phyloP scores from a whole-genome alignment of 2,329 filamentous ascomycete genomes.

The Hypoxylon sp. region DNA sequence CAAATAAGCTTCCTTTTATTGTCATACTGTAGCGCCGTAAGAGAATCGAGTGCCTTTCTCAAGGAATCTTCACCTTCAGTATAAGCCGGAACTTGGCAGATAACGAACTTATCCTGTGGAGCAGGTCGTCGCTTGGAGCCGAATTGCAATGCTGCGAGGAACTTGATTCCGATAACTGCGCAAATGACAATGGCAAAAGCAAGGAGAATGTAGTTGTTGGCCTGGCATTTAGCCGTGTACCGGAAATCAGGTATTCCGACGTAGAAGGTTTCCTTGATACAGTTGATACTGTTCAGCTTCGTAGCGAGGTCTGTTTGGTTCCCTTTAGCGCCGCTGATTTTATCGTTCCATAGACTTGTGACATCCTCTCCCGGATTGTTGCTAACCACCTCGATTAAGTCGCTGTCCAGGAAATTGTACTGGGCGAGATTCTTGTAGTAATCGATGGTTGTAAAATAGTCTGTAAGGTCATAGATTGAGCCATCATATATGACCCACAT shows the following conservation, averaged over 20 bases:
- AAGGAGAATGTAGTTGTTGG: slow-evolving; percentile 92
- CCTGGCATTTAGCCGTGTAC: slow-evolving; percentile 78
- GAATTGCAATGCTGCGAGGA: slow-evolving; percentile 91
- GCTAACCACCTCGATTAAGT: slow-evolving; percentile 76
- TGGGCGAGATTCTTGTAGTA: slow-evolving; percentile 64
- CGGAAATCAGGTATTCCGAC: slow-evolving; percentile 89
- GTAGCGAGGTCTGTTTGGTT: slow-evolving; percentile 65
- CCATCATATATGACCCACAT: slow-evolving; percentile 85
- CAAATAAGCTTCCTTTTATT: slow-evolving; percentile 98
- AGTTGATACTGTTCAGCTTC: slow-evolving; percentile 78
- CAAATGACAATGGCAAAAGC: slow-evolving; percentile 89
- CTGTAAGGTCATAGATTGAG: slow-evolving; percentile 87
- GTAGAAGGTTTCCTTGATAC: slow-evolving; percentile 86
- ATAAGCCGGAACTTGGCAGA: slow-evolving; percentile 97
- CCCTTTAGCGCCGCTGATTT: slow-evolving; percentile 61
- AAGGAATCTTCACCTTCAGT: slow-evolving; percentile 97
- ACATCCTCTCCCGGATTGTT: slow-evolving; percentile 86
- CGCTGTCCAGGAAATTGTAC: slow-evolving; percentile 80
- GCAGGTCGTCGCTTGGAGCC: slow-evolving; percentile 90
- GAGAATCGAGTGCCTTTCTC: slow-evolving; percentile 90
- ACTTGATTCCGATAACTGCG: slow-evolving; percentile 85
- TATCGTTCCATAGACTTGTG: slow-evolving; percentile 71
- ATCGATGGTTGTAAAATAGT: slow-evolving; percentile 86
- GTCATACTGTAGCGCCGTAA: slow-evolving; percentile 95
- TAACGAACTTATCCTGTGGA: slow-evolving; percentile 98